A percentile compares a stretch with the other conserved stretches of the same genome.
These are phyloP conservation scores for Yamadazyma oceani DNA, from an alignment of 1,139 yeast genomes.

Conservation along the genomic window DNA sequence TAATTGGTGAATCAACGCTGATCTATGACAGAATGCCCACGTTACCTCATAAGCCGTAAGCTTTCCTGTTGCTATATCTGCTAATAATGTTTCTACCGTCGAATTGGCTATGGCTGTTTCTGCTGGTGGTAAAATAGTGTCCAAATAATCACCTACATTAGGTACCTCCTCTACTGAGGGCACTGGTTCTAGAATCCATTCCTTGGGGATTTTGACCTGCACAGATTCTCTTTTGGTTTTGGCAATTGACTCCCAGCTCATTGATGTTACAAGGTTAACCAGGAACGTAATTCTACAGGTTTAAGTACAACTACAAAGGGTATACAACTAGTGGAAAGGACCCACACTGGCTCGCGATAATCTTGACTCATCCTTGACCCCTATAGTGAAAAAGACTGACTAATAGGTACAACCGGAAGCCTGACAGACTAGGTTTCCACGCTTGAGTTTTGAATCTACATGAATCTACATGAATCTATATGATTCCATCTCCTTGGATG, in stretches of 20 bases:
- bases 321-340: too few relatives aligned
- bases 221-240: constrained; percentile 7
- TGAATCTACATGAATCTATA: too few relatives aligned
- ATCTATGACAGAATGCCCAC: constrained; percentile 24
- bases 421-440: too few relatives aligned
- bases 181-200: constrained; percentile 18
- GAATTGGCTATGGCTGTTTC: constrained; percentile 34
- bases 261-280: not conserved
- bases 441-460: too few relatives aligned
- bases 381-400: too few relatives aligned
- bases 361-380: not conserved
- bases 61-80: constrained; percentile 10
- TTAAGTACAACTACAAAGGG: too few relatives aligned
- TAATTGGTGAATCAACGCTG: constrained; percentile 46
- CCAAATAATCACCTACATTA: constrained; percentile 33
- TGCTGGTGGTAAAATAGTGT: constrained; percentile 24
- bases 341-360: not conserved
- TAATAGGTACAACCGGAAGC: too few relatives aligned
- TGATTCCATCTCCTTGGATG: too few relatives aligned
- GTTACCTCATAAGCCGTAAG: constrained; percentile 12
- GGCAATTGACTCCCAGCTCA: constrained; percentile 10
- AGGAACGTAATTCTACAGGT: too few relatives aligned
- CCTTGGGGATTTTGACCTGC: constrained; percentile 19
- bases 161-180: constrained; percentile 18
- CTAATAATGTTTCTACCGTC: constrained; percentile 5